phyloP scores from a whole-genome alignment of 352 stramenopile species.

The Globisporangium cylindrosporum region DNA sequence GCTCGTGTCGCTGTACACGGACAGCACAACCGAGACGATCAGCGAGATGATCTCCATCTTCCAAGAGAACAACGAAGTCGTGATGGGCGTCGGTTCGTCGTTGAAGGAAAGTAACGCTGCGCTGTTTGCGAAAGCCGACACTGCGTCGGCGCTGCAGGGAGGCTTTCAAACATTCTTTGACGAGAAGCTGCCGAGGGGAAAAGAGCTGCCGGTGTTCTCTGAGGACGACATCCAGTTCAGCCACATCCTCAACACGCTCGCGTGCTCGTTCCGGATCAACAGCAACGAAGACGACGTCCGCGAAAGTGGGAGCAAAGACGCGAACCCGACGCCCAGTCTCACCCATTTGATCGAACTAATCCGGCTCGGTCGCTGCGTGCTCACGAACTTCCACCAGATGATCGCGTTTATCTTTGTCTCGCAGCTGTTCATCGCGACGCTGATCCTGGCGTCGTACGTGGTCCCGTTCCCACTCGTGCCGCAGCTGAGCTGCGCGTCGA shows the following conservation, averaged over 20 bases:
- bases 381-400: conserved; percentile 86
- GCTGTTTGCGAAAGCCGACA: conserved; percentile 74
- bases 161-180: conserved; percentile 72
- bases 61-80: conserved; percentile 80
- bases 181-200: conserved; percentile 51
- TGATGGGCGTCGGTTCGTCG: conserved; percentile 77
- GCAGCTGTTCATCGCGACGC: conserved; percentile 72
- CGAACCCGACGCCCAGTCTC: conserved; percentile 38
- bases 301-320: conserved; percentile 18
- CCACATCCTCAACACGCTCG: conserved; percentile 79
- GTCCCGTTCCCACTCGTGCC: conserved; percentile 76
- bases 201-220: conserved; percentile 57
- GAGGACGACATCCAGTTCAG: conserved; percentile 80
- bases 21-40: conserved; percentile 95
- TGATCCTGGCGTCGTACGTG: conserved; percentile 65
- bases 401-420: conserved; percentile 85
- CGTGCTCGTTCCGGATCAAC: conserved; percentile 72
- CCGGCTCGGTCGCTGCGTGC: conserved; percentile 65
- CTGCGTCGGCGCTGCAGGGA: conserved; percentile 66
- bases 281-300: conserved; percentile 19
- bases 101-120: conserved; percentile 72
- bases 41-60: conserved; percentile 92
- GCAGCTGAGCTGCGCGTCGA: conserved; percentile 68
- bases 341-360: conserved; percentile 80
- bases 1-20: conserved; percentile 97